These are phyloP conservation scores for Fusarium zealandicum DNA, from an alignment of 2,329 filamentous ascomycete species.

Conservation along the genomic window DNA sequence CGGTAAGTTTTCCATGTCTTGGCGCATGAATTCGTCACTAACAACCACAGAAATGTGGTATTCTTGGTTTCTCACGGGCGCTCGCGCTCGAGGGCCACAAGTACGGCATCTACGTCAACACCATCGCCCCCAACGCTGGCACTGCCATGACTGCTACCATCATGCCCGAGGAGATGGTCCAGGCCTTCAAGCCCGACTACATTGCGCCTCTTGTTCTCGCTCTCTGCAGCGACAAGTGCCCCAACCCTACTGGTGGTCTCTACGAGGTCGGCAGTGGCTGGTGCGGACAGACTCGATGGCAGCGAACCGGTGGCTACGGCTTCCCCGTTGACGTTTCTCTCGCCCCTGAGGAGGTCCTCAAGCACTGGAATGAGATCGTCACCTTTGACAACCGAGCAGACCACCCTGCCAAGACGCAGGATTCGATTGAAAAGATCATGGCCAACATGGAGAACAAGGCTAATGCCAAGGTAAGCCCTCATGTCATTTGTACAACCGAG, in stretches of 20 bases:
- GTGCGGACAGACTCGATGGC: conserved; percentile 92
- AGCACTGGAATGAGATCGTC: conserved; percentile 78
- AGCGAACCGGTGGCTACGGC: conserved; percentile 85
- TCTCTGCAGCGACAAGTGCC: conserved; percentile 84
- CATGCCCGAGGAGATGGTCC: conserved; percentile 95
- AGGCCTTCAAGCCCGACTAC: conserved; percentile 99
- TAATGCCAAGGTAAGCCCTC: conserved; percentile 65
- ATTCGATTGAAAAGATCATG: conserved; percentile 77
- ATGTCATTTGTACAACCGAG: background rate
- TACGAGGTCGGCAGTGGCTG: conserved; percentile 97
- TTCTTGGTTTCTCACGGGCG: conserved; percentile 92
- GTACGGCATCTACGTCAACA: conserved; percentile 98
- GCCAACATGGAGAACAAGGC: conserved; percentile 85
- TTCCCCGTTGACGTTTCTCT: conserved; percentile 88
- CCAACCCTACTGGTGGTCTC: conserved; percentile 82
- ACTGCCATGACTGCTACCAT: conserved; percentile 94
- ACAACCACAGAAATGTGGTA: conserved; percentile 77
- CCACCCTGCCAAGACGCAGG: conserved; percentile 79
- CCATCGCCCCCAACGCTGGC: conserved; percentile 95
- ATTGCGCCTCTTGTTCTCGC: conserved; percentile 92
- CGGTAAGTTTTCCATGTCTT: conserved; percentile 60
- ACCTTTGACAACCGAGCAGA: conserved; percentile 90
- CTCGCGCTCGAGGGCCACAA: conserved; percentile 92
- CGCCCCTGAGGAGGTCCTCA: conserved; percentile 82
- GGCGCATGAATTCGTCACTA: conserved; percentile 15